A percentile compares a stretch with the other conserved stretches of the same genome.
phyloP scores from a whole-genome alignment of 1,284 basidiomycete genomes.

The Cerrena zonata region DNA sequence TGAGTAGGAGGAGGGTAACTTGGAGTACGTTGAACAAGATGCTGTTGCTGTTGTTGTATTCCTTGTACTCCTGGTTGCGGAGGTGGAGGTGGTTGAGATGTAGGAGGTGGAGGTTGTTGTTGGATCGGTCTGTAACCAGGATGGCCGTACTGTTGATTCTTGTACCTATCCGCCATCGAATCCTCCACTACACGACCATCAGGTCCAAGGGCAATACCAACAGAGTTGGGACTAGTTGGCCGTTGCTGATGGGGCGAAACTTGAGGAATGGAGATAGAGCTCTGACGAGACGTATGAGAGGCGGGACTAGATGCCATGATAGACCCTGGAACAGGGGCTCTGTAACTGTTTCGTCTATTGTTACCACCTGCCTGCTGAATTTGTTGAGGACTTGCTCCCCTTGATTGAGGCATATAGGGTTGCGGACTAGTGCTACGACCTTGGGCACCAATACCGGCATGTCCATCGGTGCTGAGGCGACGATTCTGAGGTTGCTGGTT shows the following conservation, averaged over 20 bases:
- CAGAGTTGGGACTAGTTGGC: slow-evolving; percentile 34
- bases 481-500: slow-evolving; percentile 34
- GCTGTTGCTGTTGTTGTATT: slow-evolving; percentile 14
- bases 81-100: slow-evolving; percentile 32
- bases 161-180: slow-evolving; percentile 65
- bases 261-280: slow-evolving; percentile 23
- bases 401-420: slow-evolving; percentile 36
- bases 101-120: slow-evolving; percentile 19
- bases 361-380: slow-evolving; percentile 16
- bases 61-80: slow-evolving; percentile 30
- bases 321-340: slow-evolving; percentile 17
- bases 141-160: slow-evolving; percentile 20
- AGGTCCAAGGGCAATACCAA: slow-evolving; percentile 77
- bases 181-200: slow-evolving; percentile 76
- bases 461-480: slow-evolving; percentile 58
- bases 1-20: slow-evolving; percentile 21
- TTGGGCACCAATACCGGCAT: slow-evolving; percentile 75
- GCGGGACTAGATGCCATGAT: slow-evolving; percentile 5
- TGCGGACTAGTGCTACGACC: slow-evolving; percentile 62
- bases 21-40: slow-evolving; percentile 24
- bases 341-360: slow-evolving; percentile 27
- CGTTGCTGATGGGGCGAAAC: slow-evolving; percentile 24
- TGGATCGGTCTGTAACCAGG: slow-evolving; percentile 5
- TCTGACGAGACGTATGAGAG: slow-evolving; percentile 18
- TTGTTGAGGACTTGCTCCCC: slow-evolving; percentile 42